Base-by-base conservation (phyloP, 495 filamentous ascomycete species). In the Daldinia bambusicola region DNA sequence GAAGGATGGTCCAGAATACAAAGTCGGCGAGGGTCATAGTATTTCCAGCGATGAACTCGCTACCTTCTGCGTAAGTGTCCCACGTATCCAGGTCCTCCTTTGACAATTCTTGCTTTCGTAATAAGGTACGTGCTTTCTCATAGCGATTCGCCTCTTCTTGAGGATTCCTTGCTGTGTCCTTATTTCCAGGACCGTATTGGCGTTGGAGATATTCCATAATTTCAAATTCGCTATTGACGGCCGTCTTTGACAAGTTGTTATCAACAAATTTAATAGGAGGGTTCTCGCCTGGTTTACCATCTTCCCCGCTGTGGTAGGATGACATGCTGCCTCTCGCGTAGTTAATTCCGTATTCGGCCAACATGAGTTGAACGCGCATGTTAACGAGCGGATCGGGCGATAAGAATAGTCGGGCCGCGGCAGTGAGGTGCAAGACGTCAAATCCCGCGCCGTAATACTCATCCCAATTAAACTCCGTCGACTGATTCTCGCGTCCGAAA, bases 401-500 rank as follows among this genome's bases (percentile, higher is more conserved):
- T 0, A 86, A 73, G 61, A 84, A 84, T 6, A 93, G 75, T 37
- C 84, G 82, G 10, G 85, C 82, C 10, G 86, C 78, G 34, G 81
- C 81, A 2, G 85, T 80, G 55, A 86, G 83, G 61, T 99, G 93
- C 53, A 99, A 84, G 1, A 97, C 93, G 74, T 98, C 91, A 62
- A 94, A 98, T 0, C 95, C 95, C 0, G 63, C 64, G 1, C 95
- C 96, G 71, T 99, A 99, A 13, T 84, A 76, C 1, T 78, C 82
- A 20, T 89, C 84, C 96, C 95, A 97, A 72, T 93, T 88, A 71
- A 98, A 96, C 0, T 81, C 85, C 4, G 73, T 80, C 18, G 84
- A 78, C 51, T 91, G 90, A 71, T 98, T 99, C 80, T 99, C 95
- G 16, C 84, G 85, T 4, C 93, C 92, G 78, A 99, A 98, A 0